Percentiles rank a stretch among this genome's conserved stretches.
Evolutionary conservation across 306 rosid species (phyloP).

Genomic region (Medicago ruthenica): DNA sequence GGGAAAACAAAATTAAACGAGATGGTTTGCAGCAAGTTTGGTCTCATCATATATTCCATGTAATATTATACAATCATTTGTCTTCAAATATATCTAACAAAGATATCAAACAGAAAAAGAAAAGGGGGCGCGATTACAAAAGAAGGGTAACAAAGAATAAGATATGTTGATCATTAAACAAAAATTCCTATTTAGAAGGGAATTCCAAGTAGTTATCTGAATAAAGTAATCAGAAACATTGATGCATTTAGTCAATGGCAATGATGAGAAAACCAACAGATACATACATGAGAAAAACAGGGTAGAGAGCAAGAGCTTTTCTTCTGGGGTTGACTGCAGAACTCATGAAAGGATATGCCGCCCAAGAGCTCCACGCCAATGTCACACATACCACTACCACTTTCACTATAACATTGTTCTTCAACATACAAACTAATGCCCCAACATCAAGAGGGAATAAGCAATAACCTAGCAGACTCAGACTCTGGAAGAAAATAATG

Average conservation of each 20-base stretch:
- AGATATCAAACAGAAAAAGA: constrained; percentile 37
- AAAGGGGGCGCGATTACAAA: not conserved
- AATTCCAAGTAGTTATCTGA: constrained; percentile 40
- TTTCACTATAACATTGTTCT: constrained; percentile 83
- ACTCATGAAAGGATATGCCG: constrained; percentile 99
- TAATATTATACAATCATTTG: constrained; percentile 57
- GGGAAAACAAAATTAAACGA: constrained; percentile 15
- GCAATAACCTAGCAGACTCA: constrained; percentile 96
- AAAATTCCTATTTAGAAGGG: constrained; percentile 62
- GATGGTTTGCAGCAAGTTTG: constrained; percentile 18
- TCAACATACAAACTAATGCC: constrained; percentile 89
- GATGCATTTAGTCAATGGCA: constrained; percentile 79
- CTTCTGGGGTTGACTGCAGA: constrained; percentile 98
- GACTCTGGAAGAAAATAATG: constrained; percentile 96
- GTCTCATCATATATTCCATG: constrained; percentile 43
- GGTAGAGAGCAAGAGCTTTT: constrained; percentile 98
- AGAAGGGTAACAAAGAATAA: constrained; percentile 32
- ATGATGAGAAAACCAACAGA: constrained; percentile 98
- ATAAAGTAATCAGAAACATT: constrained; percentile 36
- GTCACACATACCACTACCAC: constrained; percentile 84
- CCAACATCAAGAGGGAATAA: constrained; percentile 92
- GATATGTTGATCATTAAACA: constrained; percentile 47
- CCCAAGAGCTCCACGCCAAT: constrained; percentile 98
- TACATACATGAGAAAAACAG: constrained; percentile 97
- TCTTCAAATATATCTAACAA: constrained; percentile 46